phyloP scores from a whole-genome alignment of 768 basidiomycete species.

The Gloeophyllum trabeum region DNA sequence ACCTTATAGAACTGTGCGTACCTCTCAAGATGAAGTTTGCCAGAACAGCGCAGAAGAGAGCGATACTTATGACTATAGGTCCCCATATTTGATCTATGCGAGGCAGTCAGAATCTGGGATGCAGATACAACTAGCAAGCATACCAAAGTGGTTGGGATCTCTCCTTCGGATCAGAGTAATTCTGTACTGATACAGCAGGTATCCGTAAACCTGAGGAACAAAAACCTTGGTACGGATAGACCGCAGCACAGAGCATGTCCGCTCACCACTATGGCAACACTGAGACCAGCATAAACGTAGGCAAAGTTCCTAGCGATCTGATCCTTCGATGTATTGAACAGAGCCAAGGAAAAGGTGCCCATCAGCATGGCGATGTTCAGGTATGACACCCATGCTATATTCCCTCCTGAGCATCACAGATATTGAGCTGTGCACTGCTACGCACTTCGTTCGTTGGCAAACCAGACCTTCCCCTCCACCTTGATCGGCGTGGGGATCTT shows the following conservation, averaged over 20 bases:
- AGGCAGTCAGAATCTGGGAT: background rate
- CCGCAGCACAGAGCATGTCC: background rate
- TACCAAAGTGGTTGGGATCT: constrained; percentile 86
- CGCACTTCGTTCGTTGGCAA: constrained; percentile 89
- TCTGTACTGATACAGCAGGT: constrained; percentile 74
- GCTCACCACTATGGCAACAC: constrained; percentile 53
- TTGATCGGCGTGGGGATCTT: constrained; percentile 74
- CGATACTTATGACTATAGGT: constrained; percentile 69
- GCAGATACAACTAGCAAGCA: constrained; percentile 7
- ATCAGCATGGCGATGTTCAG: constrained; percentile 77
- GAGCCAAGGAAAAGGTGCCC: constrained; percentile 73
- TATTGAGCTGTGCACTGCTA: too few species aligned
- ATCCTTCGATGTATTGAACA: constrained; percentile 79
- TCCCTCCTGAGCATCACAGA: too few species aligned
- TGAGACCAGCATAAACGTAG: constrained; percentile 72
- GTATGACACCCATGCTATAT: constrained; percentile 85
- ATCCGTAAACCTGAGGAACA: constrained; percentile 64
- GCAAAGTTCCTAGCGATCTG: constrained; percentile 65
- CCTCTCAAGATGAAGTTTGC: constrained; percentile 84
- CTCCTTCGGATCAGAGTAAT: constrained; percentile 85
- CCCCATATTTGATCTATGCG: constrained; percentile 59
- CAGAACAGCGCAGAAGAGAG: constrained; percentile 81
- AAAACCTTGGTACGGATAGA: background rate
- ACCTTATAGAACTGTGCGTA: too few species aligned
- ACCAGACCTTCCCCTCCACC: constrained; percentile 96